Base-by-base conservation (phyloP, 108 stramenopile species). In the Nannochloropsis oceanica region DNA sequence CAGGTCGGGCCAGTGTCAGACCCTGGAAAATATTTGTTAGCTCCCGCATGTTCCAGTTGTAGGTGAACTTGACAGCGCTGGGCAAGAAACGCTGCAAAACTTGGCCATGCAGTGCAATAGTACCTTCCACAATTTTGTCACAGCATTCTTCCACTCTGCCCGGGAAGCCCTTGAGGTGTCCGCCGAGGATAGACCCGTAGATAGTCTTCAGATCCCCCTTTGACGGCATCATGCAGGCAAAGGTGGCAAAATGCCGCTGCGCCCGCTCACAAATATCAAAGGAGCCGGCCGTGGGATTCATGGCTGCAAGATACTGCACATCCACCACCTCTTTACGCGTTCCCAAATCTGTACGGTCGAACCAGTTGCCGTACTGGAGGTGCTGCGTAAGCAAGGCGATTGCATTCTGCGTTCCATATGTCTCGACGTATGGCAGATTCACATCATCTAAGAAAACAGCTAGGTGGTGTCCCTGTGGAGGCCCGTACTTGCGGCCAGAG, bases 11-110 rank as follows among this genome's bases (percentile, higher is more conserved):
- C 43, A 90, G 89, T 22, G 82, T 42, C 26, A 82, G 82, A 8
- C 95, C 94, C 89, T 95, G 95, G 90, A 95, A 96, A 26, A 96
- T 91, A 73, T 96, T 96, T 22, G 93, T 87, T 13, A 95, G 89
- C 80, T 96, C 95, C 59, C 95, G 94, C 94, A 96, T 94, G 90
- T 95, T 95, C 95, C 95, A 96, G 87, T 95, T 95, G 90, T 96
- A 96, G 86, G 94, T 94, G 89, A 95, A 95, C 84, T 93, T 93
- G 25, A 93, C 87, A 25, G 95, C 94, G 22, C 94, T 93, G 25
- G 95, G 95, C 5, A 96, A 85, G 91, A 96, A 95, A 83, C 93
- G 94, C 25, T 92, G 44, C 79, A 88, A 86, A 20, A 96, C 93
- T 27, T 86, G 86, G n/a, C 93, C 89, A 81, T 95, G 93, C n/a